Percentiles rank a stretch among this genome's conserved stretches.
Evolutionary conservation across 2,329 filamentous ascomycete species (phyloP).

Genomic region (Madurella mycetomatis): DNA sequence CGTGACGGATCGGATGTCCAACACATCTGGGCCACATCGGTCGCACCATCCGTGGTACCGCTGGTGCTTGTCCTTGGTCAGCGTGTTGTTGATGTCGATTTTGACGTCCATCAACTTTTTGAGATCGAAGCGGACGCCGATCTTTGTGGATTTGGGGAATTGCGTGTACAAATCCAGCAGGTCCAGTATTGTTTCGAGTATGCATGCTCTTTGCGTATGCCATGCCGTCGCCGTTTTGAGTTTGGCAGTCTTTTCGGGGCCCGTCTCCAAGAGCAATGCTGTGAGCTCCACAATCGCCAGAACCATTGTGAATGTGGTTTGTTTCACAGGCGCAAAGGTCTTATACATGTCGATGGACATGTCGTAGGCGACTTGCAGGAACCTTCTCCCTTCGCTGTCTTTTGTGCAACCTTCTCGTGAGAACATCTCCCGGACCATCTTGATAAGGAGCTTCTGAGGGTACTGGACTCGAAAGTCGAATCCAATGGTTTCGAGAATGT

Average conservation of each 20-base stretch:
- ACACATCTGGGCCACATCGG: conserved; percentile 39
- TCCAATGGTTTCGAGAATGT: conserved; percentile 86
- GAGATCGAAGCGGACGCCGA: conserved; percentile 68
- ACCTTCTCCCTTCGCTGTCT: conserved; percentile 45
- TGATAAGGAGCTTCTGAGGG: conserved; percentile 79
- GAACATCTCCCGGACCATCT: conserved; percentile 62
- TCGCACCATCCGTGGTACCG: conserved; percentile 61
- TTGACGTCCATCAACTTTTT: conserved; percentile 81
- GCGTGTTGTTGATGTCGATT: conserved; percentile 79
- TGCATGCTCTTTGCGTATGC: conserved; percentile 43
- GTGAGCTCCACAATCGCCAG: conserved; percentile 79
- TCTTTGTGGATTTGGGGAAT: conserved; percentile 66
- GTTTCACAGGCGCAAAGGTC: conserved; percentile 88
- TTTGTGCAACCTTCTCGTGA: conserved; percentile 26
- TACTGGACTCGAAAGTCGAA: conserved; percentile 93
- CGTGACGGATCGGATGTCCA: conserved; percentile 27
- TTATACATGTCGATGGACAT: conserved; percentile 88
- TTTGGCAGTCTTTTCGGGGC: conserved; percentile 46
- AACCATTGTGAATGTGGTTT: conserved; percentile 79
- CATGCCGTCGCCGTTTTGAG: conserved; percentile 46
- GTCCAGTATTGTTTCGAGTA: conserved; percentile 79
- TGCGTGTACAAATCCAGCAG: conserved; percentile 90
- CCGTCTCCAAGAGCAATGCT: conserved; percentile 58
- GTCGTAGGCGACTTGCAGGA: conserved; percentile 68
- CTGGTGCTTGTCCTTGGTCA: conserved; percentile 57